These are phyloP conservation scores for Penicillium antarcticum DNA, from an alignment of 495 filamentous ascomycete species.

Conservation along the genomic window DNA sequence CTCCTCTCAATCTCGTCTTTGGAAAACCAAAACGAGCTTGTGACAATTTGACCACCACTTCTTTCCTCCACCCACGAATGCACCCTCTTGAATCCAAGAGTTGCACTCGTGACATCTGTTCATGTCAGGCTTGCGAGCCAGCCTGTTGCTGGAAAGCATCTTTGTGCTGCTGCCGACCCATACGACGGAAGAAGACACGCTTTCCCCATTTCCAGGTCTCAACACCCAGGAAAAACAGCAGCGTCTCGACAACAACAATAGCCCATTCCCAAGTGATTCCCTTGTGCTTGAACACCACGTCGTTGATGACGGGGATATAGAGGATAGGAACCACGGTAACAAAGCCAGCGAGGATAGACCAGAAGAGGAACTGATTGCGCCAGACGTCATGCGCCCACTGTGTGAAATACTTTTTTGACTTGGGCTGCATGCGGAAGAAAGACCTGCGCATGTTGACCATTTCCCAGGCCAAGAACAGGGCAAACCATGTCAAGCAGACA, in stretches of 20 bases:
- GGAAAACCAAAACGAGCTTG: no score
- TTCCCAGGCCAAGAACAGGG: slow-evolving; percentile 64
- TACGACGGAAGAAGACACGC: slow-evolving; percentile 37
- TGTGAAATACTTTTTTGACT: slow-evolving; percentile 43
- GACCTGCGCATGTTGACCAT: slow-evolving; percentile 60
- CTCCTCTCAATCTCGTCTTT: no score
- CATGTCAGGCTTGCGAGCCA: no score
- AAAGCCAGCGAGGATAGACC: slow-evolving; percentile 59
- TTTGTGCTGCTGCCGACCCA: no score
- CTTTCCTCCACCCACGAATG: no score
- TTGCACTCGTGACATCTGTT: no score
- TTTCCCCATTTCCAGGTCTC: slow-evolving; percentile 64
- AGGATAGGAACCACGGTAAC: slow-evolving; percentile 63
- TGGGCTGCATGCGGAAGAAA: slow-evolving; percentile 61
- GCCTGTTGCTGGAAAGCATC: no score
- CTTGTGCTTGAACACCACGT: slow-evolving; percentile 61
- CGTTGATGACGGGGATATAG: slow-evolving; percentile 65
- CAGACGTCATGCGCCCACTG: slow-evolving; percentile 57
- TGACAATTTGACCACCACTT: no score
- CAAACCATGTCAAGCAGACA: slow-evolving; percentile 62
- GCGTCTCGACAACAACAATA: slow-evolving; percentile 49
- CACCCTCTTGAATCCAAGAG: no score
- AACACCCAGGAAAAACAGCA: slow-evolving; percentile 58
- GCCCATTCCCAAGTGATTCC: slow-evolving; percentile 67
- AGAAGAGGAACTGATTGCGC: slow-evolving; percentile 69